Evolutionary conservation across 257 asterid species (phyloP).

Genomic region (Solanum etuberosum): DNA sequence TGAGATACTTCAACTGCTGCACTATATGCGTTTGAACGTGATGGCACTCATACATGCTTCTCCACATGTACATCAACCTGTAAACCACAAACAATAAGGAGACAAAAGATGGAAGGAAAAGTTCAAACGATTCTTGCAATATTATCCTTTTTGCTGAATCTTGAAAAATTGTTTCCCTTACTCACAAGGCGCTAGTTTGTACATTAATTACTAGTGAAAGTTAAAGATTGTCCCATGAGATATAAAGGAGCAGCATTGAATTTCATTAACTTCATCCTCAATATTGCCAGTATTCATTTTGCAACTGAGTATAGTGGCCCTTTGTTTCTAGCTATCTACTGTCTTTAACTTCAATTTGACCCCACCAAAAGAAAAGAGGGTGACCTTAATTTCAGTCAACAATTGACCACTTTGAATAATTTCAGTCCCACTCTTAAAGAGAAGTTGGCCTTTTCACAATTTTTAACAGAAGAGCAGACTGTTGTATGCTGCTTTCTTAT

Average conservation of each 20-base stretch:
- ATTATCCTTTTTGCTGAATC: not conserved
- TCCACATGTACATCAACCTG: conserved; percentile 90
- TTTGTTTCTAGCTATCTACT: not conserved
- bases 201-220: not conserved
- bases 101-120: not conserved
- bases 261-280: not conserved
- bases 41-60: conserved; percentile 97
- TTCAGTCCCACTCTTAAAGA: not conserved
- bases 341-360: not conserved
- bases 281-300: not conserved
- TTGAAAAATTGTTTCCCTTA: not conserved
- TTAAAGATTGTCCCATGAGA: not conserved
- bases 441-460: not conserved
- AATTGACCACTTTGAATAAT: not conserved
- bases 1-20: conserved; percentile 84
- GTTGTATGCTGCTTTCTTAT: not conserved
- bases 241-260: not conserved
- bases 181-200: not conserved
- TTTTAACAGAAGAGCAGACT: not conserved
- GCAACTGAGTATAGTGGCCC: not conserved
- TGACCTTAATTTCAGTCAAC: not conserved
- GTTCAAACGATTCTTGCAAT: not conserved
- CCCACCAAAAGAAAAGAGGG: not conserved
- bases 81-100: not conserved
- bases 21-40: conserved; percentile 93